A percentile compares a stretch with the other conserved stretches of the same genome.
These are phyloP conservation scores for Cymbidium sinense DNA, from an alignment of 106 monocot genomes.

Conservation along the genomic window DNA sequence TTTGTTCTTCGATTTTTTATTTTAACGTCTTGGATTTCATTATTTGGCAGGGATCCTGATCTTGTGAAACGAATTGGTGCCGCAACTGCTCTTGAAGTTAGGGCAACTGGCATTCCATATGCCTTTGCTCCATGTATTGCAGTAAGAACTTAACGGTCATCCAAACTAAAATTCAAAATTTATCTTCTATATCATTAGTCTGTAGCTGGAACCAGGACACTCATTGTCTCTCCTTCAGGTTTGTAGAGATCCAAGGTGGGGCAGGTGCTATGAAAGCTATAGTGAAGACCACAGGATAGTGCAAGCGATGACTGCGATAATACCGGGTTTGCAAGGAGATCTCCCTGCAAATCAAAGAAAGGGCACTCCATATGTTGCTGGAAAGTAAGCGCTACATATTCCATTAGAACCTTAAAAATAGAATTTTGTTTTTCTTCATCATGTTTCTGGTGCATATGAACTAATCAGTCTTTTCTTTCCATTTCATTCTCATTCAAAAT, in stretches of 20 bases:
- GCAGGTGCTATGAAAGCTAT: constrained; percentile 78
- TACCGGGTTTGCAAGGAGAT: constrained; percentile 67
- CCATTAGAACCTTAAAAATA: not conserved
- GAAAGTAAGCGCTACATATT: constrained; percentile 39
- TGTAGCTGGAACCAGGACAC: not conserved
- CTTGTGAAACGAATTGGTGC: constrained; percentile 69
- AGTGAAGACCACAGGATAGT: constrained; percentile 63
- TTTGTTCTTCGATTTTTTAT: not conserved
- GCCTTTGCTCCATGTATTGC: constrained; percentile 77
- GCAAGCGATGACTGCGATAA: constrained; percentile 60
- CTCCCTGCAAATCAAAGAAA: constrained; percentile 31
- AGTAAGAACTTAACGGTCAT: constrained; percentile 17
- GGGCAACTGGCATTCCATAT: constrained; percentile 73
- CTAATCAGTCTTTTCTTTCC: not conserved
- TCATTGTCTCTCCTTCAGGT: constrained; percentile 31
- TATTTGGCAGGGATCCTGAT: constrained; percentile 43
- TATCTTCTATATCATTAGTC: not conserved
- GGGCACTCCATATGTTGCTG: constrained; percentile 51
- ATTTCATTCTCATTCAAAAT: not conserved
- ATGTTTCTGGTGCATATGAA: not conserved
- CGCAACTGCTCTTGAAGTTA: constrained; percentile 81
- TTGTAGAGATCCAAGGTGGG: constrained; percentile 80
- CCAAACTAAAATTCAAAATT: not conserved
- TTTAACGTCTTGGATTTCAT: not conserved
- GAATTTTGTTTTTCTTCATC: not conserved